Base-by-base conservation (phyloP, 371 early-diverging fungal genomes). In the Rhizomucor miehei region DNA sequence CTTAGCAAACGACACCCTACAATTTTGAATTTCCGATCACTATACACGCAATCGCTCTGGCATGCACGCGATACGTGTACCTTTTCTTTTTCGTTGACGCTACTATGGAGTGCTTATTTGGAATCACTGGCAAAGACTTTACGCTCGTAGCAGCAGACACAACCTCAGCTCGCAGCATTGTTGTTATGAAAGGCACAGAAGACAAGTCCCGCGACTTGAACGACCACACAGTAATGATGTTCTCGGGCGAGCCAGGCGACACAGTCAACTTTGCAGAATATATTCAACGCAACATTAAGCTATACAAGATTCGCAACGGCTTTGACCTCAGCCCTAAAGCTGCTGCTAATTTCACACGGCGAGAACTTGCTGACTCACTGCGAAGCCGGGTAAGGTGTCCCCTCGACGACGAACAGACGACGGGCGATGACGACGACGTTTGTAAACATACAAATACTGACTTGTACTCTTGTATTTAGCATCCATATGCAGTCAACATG, bases 91-190 rank as follows among this genome's bases (percentile, higher is more conserved):
- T 29, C 8, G 5, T 29, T 8, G n/a, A n/a, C 8, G 29, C 8
- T 29, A 71, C 34, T 44, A 94, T 93, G 93, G 93, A 97, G 65
- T 89, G 88, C 34, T 87, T 95, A 46, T 85, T 98, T 63, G 97
- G 94, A 56, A 88, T 98, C 56, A 80, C 82, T n/a, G 97, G 97
- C 56, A 92, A 94, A 75, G 97, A 94, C 74, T 98, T 93, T 77
- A 88, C 88, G 43, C 71, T 97, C 52, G 80, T 92, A 24, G 94
- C 94, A 13, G 80, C 90, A 43, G 98, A 98, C 79, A 83, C 82
- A 54, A 70, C 79, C 25, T 76, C 85, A 8, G 87, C 89, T 36
- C 88, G 90, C 37, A 93, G 93, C 49, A 96, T 98, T 65, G 89
- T 93, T 20, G 89, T 94, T 46, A 86, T 96, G 86, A 97, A 97